phyloP scores from a whole-genome alignment of 164 flowering plant species.

The Kalanchoe fedtschenkoi region DNA sequence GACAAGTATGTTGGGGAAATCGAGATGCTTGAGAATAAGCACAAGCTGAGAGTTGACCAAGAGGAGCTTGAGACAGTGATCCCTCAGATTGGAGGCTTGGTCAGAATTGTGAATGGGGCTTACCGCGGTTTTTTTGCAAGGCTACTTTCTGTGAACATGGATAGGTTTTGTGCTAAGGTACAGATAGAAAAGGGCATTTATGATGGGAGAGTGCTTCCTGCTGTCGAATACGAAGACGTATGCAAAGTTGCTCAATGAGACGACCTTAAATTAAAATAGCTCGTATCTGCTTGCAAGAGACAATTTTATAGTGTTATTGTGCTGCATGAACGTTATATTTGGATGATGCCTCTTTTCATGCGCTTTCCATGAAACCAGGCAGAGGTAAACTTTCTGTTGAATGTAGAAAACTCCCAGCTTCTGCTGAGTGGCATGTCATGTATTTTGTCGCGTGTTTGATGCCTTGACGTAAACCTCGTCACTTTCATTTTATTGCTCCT shows the following conservation, averaged over 20 bases:
- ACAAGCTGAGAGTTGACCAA: constrained; percentile 77
- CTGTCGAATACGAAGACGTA: constrained; percentile 78
- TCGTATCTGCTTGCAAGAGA: too few species aligned
- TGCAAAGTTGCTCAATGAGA: constrained; percentile 43
- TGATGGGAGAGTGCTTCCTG: constrained; percentile 68
- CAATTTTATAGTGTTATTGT: too few species aligned
- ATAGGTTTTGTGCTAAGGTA: constrained; percentile 63
- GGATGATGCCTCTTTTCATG: too few species aligned
- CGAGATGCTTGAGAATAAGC: constrained; percentile 70
- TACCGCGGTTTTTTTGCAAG: constrained; percentile 76
- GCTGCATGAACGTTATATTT: too few species aligned
- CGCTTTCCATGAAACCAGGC: too few species aligned
- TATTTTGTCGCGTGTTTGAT: too few species aligned
- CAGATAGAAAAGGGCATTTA: constrained; percentile 79
- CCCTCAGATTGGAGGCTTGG: constrained; percentile 76
- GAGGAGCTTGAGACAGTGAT: constrained; percentile 86
- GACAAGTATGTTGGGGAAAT: constrained; percentile 84
- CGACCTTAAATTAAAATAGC: not conserved
- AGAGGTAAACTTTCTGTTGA: too few species aligned
- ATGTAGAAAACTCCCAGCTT: too few species aligned
- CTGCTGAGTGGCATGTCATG: too few species aligned
- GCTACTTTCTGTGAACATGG: constrained; percentile 52
- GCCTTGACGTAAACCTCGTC: too few species aligned
- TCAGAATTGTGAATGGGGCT: constrained; percentile 84
- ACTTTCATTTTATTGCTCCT: too few species aligned